These are phyloP conservation scores for Crithidia sp. DNA, from an alignment of 208 protist genomes.

Conservation along the genomic window DNA sequence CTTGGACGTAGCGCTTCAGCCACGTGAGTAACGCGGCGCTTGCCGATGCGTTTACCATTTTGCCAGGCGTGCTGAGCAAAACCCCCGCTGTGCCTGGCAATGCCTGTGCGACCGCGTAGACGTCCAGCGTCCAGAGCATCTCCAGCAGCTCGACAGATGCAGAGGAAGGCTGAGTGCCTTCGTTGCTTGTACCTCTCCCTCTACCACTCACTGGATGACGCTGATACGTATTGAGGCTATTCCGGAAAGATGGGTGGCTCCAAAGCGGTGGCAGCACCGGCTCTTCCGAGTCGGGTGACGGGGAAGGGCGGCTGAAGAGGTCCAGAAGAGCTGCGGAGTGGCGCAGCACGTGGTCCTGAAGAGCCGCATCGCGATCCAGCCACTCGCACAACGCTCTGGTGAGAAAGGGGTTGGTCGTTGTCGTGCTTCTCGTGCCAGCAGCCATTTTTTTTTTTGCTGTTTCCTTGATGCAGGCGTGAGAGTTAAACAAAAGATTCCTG, in stretches of 20 bases:
- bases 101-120: constrained; percentile 42
- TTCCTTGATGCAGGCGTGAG: background rate
- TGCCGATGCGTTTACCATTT: constrained; percentile 16
- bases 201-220: too few relatives aligned
- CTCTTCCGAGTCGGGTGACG: background rate
- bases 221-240: too few relatives aligned
- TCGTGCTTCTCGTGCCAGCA: background rate
- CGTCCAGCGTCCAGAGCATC: constrained; percentile 38
- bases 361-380: background rate
- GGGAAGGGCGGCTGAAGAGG: background rate
- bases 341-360: constrained; percentile 1
- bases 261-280: background rate
- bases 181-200: too few relatives aligned
- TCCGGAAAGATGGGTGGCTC: background rate
- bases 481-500: too few relatives aligned
- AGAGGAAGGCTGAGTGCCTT: background rate
- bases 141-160: constrained; percentile 3
- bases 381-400: background rate
- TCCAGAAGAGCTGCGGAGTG: background rate
- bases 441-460: background rate
- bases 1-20: constrained; percentile 14
- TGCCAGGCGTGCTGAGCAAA: constrained; percentile 23
- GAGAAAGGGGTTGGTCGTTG: background rate
- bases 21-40: constrained; percentile 25
- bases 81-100: constrained; percentile 28